Percentiles rank a stretch among this genome's conserved stretches.
Conservation (phyloP, 331 rosid species). For the Dryas integrifolia region DNA sequence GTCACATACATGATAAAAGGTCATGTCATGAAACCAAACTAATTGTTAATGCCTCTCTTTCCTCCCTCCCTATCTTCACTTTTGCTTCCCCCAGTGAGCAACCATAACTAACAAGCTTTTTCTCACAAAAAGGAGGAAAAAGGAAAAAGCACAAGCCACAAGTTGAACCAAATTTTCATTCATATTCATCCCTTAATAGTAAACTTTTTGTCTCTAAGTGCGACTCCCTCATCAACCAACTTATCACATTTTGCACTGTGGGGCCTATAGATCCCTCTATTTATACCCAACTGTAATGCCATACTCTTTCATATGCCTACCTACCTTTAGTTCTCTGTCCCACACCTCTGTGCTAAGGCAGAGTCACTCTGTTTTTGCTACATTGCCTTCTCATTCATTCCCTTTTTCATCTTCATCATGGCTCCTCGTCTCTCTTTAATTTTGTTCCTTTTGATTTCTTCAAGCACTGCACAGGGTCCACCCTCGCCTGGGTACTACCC, state of each 20-base stretch:
- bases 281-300: conserved; percentile 41
- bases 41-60: conserved; percentile 1
- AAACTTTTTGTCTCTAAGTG: conserved; percentile 33
- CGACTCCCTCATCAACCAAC: conserved; percentile 39
- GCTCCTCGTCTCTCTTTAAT: conserved; percentile 28
- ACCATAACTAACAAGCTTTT: conserved; percentile 15
- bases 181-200: conserved; percentile 23
- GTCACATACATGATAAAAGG: background rate
- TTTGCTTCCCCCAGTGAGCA: conserved; percentile 17
- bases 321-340: conserved; percentile 19
- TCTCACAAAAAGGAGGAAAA: conserved; percentile 21
- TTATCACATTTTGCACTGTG: conserved; percentile 27
- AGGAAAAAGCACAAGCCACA: conserved; percentile 13
- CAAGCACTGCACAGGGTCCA: conserved; percentile 44
- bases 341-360: conserved; percentile 37
- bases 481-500: conserved; percentile 85
- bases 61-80: conserved; percentile 6
- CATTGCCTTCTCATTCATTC: conserved; percentile 35
- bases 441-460: conserved; percentile 35
- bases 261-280: conserved; percentile 40
- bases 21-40: background rate
- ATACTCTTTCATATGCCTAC: conserved; percentile 17
- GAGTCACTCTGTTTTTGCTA: conserved; percentile 32
- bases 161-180: conserved; percentile 9
- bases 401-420: conserved; percentile 26